phyloP scores from a whole-genome alignment of 176 grass and related monocot species.

The Avena insularis region DNA sequence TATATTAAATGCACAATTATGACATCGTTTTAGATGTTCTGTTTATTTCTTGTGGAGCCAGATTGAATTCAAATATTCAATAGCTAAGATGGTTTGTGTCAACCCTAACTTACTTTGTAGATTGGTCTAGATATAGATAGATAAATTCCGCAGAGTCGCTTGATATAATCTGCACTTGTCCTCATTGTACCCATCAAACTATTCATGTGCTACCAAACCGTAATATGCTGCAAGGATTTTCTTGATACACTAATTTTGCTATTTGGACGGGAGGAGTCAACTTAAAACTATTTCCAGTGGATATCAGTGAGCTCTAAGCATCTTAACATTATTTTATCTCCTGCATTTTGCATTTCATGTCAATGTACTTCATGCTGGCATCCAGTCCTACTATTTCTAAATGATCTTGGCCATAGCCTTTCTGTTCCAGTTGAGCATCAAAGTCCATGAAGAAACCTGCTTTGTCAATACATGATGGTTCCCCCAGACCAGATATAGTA shows the following conservation, averaged over 20 bases:
- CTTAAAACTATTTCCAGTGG: not conserved
- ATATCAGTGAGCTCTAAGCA: not conserved
- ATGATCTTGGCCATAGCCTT: not conserved
- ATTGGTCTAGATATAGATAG: not conserved
- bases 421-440: not conserved
- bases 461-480: slow-evolving; percentile 18
- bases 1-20: not conserved
- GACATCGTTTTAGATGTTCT: not conserved
- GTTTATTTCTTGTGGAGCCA: not conserved
- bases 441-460: not conserved
- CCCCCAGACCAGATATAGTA: not conserved
- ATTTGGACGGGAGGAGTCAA: slow-evolving; percentile 2
- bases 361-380: slow-evolving; percentile 6
- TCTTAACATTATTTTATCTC: not conserved
- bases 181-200: not conserved
- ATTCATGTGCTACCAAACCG: not conserved
- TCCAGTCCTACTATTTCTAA: not conserved
- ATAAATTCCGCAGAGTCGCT: not conserved
- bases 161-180: slow-evolving; percentile 1
- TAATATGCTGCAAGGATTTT: slow-evolving; percentile 25
- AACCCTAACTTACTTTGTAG: not conserved
- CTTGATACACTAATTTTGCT: not conserved
- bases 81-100: not conserved
- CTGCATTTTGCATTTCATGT: slow-evolving; percentile 6
- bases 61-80: not conserved